Evolutionary conservation across 257 asterid genomes (phyloP).

Genomic region (Ilex aquifolium): DNA sequence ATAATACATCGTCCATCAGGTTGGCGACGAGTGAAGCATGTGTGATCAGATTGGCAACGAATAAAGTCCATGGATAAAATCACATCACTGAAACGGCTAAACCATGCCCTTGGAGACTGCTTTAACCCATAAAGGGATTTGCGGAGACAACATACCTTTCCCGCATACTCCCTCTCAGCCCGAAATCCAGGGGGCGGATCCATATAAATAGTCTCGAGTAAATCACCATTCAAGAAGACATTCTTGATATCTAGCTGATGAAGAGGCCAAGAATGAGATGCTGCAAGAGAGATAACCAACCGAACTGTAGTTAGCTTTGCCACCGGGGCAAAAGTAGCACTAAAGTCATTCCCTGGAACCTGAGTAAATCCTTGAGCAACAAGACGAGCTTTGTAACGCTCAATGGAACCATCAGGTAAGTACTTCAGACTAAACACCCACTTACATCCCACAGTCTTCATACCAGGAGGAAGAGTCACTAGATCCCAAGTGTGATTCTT

Average conservation of each 20-base stretch:
- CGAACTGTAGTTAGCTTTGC: neutral
- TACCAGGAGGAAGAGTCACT: neutral
- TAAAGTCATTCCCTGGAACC: no score
- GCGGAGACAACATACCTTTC: no score
- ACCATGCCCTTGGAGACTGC: no score
- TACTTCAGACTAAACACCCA: neutral
- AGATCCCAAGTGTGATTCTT: neutral
- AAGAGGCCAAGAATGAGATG: neutral
- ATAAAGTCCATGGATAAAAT: no score
- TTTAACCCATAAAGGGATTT: no score
- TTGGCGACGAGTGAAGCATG: neutral
- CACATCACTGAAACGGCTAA: no score
- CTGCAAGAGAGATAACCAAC: neutral
- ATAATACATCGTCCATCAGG: neutral
- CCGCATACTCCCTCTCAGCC: no score
- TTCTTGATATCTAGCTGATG: neutral
- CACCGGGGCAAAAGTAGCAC: no score
- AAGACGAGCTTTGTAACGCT: neutral
- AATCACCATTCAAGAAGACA: no score
- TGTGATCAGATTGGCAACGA: neutral
- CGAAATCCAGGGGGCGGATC: no score
- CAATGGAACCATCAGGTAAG: neutral
- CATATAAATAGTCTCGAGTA: no score
- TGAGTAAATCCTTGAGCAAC: no score
- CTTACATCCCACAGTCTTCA: neutral